These are phyloP conservation scores for Saccharomycopsis hybrid DNA, from an alignment of 1,139 yeast genomes.

Conservation along the genomic window DNA sequence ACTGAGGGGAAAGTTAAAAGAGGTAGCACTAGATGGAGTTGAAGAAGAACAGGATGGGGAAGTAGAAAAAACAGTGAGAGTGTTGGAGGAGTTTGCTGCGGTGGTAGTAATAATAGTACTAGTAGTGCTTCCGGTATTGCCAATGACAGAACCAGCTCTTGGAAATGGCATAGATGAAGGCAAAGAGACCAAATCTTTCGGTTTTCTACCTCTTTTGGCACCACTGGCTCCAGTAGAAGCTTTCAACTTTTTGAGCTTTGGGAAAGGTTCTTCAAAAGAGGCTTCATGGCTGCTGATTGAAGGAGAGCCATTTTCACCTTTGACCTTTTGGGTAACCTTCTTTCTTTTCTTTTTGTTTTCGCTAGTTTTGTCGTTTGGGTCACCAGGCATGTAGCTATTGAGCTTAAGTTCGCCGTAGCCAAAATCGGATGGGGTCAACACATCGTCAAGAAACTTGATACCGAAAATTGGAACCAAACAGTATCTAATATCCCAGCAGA, in stretches of 20 bases:
- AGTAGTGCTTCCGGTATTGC: too few relatives aligned
- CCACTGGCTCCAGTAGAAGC: neutral
- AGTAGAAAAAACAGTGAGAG: neutral
- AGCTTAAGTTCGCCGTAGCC: conserved; percentile 59
- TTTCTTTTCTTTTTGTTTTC: conserved; percentile 19
- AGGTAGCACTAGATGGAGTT: neutral
- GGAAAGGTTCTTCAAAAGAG: too few relatives aligned
- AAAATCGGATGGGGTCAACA: conserved; percentile 56
- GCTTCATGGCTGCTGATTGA: neutral
- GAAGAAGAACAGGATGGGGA: neutral
- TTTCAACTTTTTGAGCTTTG: neutral
- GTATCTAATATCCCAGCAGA: conserved; percentile 73
- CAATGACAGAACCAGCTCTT: too few relatives aligned
- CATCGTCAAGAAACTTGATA: conserved; percentile 57
- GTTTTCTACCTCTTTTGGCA: neutral
- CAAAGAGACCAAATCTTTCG: neutral
- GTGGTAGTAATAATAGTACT: too few relatives aligned
- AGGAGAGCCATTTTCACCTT: too few relatives aligned
- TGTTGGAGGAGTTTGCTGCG: neutral
- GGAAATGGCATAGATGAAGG: too few relatives aligned
- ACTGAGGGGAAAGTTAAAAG: neutral
- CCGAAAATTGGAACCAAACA: conserved; percentile 82
- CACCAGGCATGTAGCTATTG: conserved; percentile 19
- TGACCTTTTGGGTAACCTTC: neutral
- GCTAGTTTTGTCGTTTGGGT: conserved; percentile 19